Base-by-base conservation (phyloP, 371 early-diverging fungal species). In the Parasitella parasitica region DNA sequence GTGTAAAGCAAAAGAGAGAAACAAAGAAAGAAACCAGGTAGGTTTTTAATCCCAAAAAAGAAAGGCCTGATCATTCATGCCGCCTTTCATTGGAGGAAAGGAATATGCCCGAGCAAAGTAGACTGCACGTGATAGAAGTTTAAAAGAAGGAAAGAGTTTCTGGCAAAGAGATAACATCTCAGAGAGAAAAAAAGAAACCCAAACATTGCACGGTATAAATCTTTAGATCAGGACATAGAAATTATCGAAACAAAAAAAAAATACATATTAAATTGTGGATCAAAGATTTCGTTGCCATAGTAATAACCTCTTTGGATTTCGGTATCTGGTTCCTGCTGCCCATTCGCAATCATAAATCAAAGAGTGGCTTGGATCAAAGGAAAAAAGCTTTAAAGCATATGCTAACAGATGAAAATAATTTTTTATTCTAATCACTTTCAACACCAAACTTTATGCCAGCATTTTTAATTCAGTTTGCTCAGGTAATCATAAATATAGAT, bases 391-490 rank as follows among this genome's bases (percentile, higher is more conserved):
- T 27, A 6, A n/a, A 8, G 16, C 12, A 20, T 18, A 11, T 20
- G 43, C 43, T 20, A 43, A 11, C 43, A 43, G 22, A 20, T 43
- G 43, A 43, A 43, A 43, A 43, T 22, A 43, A 43, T 49, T 48
- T 26, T 18, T 61, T 54, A n/a, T n/a, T n/a, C n/a, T 43, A 9
- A 8, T 35, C 16, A 15, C 16, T 34, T 53, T 9, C n/a, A n/a
- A 43, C 20, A 43, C 18, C 9, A 43, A 35, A 11, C 16, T 37
- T 15, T 36, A 80, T 80, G 80, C 77, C 75, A 13, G 64, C 68
- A 12, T 80, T 68, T 37, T 61, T 80, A 26, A 61, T 80, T 22
- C 77, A 80, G 30, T 80, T 80, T 69, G 80, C 80, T 50, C 80
- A 80, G 71, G 80, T 57, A 26, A 37, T 12, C 5, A 11, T n/a